A percentile compares a stretch with the other conserved stretches of the same genome.
phyloP scores from a whole-genome alignment of 2,329 filamentous ascomycete genomes.

The Curvularia hawaiiensis region DNA sequence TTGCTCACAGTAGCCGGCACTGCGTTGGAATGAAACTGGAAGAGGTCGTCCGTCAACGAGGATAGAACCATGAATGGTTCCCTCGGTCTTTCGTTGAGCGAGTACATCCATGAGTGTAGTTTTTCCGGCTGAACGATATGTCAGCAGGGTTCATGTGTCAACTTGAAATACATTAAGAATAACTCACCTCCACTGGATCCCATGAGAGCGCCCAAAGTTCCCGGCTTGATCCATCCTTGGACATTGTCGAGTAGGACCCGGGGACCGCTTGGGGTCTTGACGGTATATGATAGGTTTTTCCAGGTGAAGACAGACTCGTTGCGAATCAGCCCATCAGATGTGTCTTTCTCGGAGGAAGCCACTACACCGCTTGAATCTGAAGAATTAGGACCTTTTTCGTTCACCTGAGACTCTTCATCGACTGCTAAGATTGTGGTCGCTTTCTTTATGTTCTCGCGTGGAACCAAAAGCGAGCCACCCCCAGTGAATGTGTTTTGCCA shows the following conservation, averaged over 20 bases:
- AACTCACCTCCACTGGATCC: conserved; percentile 28
- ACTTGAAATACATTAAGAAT: conserved; percentile 30
- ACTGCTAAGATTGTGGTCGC: conserved; percentile 60
- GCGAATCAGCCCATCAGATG: conserved; percentile 54
- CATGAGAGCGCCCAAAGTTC: conserved; percentile 53
- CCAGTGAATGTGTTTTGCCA: conserved; percentile 61
- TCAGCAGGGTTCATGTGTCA: conserved; percentile 58
- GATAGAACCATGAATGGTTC: conserved; percentile 84
- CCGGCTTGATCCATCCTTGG: conserved; percentile 59
- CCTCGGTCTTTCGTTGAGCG: conserved; percentile 80
- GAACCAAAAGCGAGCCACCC: conserved; percentile 59
- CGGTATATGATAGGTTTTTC: conserved; percentile 63
- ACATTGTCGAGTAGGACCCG: conserved; percentile 57
- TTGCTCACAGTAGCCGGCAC: conserved; percentile 64
- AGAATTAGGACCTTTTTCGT: conserved; percentile 15
- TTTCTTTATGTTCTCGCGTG: conserved; percentile 60
- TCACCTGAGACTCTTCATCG: conserved; percentile 52
- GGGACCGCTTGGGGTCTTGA: conserved; percentile 49
- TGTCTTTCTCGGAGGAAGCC: not conserved
- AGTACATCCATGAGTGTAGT: conserved; percentile 39
- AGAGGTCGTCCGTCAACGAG: conserved; percentile 72
- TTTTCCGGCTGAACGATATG: conserved; percentile 51
- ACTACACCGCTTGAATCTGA: not conserved
- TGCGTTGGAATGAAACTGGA: conserved; percentile 80
- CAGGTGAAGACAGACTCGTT: conserved; percentile 74